Evolutionary conservation across 106 monocot genomes (phyloP), one percentile per base, ranked within the genome.

Genomic region (Dendrobium chrysotoxum): DNA sequence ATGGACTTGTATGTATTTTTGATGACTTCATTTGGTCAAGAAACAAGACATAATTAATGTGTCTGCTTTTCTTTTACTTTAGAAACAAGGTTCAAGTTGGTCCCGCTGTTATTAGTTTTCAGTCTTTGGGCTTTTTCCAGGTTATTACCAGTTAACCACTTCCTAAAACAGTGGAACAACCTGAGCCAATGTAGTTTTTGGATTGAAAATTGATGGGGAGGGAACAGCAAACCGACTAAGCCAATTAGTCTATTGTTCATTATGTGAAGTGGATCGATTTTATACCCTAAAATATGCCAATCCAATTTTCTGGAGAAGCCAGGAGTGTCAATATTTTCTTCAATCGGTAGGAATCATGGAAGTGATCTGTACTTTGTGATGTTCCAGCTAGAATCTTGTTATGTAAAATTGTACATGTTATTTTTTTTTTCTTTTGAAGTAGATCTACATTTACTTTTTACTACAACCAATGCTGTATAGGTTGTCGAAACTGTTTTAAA

Each of bases 401-500:
- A 46, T 46, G 46, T 46, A 46, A 46, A 7, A 46, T 46, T 46
- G 46, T 45, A 57, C 13, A 17, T 57, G 13, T 16, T 57, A 35
- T 57, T 57, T 1, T 57, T 57, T 57, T 57, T n/a, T 9, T 21
- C 21, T 57, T 57, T 68, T 68, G 68, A 68, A 28, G 68, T 28
- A 68, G 3, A 68, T 30, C 28, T 0, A 13, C 28, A 68, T 68
- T 68, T 28, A 28, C 68, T 9, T 68, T 68, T 30, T 28, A 10
- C 28, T 68, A 3, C 11, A 21, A 26, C 42, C 35, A 53, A 47
- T 46, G 7, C 2, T 40, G 25, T 42, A n/a, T 78, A 94, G 91
- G 89, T 94, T 82, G 78, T 94, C 7, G 94, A 94, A 85, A 79
- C 79, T 55, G 75, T 89, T 83, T 54, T 91, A 44, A 87, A 94